Conservation (phyloP, 345 rosid species). For the Aegle marmelos region DNA sequence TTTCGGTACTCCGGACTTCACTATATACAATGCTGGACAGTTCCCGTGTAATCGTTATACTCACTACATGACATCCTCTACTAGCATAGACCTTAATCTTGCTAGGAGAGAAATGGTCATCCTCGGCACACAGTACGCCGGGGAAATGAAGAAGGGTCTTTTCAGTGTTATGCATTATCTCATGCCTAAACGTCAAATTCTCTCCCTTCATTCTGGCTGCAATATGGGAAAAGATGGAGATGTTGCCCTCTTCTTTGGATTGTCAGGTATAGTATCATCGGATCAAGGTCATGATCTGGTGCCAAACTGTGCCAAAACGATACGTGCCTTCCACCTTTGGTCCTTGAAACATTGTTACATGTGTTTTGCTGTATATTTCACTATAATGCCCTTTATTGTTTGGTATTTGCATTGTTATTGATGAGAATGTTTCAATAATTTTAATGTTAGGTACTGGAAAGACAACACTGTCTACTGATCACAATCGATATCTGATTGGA, state of each 20-base stretch:
- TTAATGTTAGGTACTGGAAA: slow-evolving; percentile 75
- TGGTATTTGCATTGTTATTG: slow-evolving; percentile 20
- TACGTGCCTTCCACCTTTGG: slow-evolving; percentile 30
- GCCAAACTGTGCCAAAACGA: slow-evolving; percentile 23
- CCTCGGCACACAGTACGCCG: slow-evolving; percentile 97
- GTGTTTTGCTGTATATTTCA: not conserved
- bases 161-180: slow-evolving; percentile 99
- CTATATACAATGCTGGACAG: slow-evolving; percentile 98
- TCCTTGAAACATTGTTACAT: slow-evolving; percentile 2
- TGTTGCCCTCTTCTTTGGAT: slow-evolving; percentile 99
- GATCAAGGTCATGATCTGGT: slow-evolving; percentile 29
- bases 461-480: slow-evolving; percentile 95
- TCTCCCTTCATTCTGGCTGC: slow-evolving; percentile 97
- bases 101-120: slow-evolving; percentile 98
- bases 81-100: slow-evolving; percentile 93
- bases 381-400: not conserved
- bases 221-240: slow-evolving; percentile 99
- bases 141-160: slow-evolving; percentile 99
- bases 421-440: slow-evolving; percentile 12
- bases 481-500: slow-evolving; percentile 85
- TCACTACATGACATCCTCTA: slow-evolving; percentile 97
- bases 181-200: slow-evolving; percentile 97
- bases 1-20: slow-evolving; percentile 98
- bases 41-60: slow-evolving; percentile 99
- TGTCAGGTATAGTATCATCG: slow-evolving; percentile 75